These are phyloP conservation scores for Mycena haematopus DNA, from an alignment of 768 basidiomycete genomes.

Conservation along the genomic window DNA sequence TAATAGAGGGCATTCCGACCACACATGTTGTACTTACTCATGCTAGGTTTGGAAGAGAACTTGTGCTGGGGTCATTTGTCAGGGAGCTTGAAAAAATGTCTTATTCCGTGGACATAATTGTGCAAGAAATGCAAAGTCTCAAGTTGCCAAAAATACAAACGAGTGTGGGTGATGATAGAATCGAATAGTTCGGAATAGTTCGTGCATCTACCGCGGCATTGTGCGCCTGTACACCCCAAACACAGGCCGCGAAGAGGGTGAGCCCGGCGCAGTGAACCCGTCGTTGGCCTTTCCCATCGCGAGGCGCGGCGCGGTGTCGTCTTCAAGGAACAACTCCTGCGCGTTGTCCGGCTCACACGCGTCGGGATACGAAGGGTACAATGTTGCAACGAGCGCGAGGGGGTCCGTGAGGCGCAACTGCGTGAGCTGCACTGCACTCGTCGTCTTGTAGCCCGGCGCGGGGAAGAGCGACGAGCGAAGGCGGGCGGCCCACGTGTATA, in stretches of 20 bases:
- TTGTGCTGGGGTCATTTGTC: too few relatives aligned
- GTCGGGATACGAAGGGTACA: conserved; percentile 22
- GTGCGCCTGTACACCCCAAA: conserved; percentile 17
- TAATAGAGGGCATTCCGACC: conserved; percentile 23
- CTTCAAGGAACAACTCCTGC: conserved; percentile 27
- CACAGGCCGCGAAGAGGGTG: neutral
- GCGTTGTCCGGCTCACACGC: conserved; percentile 17
- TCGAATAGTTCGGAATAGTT: neutral
- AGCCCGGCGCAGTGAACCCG: neutral
- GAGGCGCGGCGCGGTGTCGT: conserved; percentile 14
- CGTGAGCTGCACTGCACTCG: conserved; percentile 23
- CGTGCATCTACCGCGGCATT: neutral
- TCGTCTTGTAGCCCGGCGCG: neutral
- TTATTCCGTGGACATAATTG: too few relatives aligned
- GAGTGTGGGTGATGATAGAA: neutral
- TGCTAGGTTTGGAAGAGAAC: too few relatives aligned
- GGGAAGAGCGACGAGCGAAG: conserved; percentile 21
- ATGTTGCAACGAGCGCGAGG: conserved; percentile 22
- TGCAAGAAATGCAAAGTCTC: neutral
- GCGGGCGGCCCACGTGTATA: conserved; percentile 26
- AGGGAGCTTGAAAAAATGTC: too few relatives aligned
- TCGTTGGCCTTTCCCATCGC: conserved; percentile 16
- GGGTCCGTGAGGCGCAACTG: conserved; percentile 29
- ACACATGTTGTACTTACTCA: too few relatives aligned
- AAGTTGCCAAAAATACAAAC: neutral